A percentile compares a stretch with the other conserved stretches of the same genome.
phyloP scores from a whole-genome alignment of 805 yeast genomes.

The Metschnikowia kofuensis region DNA sequence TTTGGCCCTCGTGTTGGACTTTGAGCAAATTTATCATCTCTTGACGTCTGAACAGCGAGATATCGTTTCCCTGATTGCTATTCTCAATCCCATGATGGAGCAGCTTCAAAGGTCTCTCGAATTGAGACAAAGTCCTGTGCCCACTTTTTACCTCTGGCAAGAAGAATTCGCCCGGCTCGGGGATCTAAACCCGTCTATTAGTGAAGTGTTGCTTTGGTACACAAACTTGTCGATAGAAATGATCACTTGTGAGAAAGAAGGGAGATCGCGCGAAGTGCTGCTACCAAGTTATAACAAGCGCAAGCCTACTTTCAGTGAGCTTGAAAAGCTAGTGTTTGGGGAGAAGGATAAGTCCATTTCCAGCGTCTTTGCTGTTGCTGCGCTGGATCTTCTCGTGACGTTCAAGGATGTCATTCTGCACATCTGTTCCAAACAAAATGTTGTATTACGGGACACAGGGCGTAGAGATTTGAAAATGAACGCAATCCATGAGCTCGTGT shows the following conservation, averaged over 20 bases:
- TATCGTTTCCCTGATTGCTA: constrained; percentile 27
- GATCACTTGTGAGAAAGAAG: background rate
- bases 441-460: constrained; percentile 38
- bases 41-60: constrained; percentile 10
- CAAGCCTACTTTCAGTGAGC: background rate
- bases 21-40: background rate
- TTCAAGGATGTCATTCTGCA: constrained; percentile 66
- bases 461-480: constrained; percentile 31
- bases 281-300: constrained; percentile 4
- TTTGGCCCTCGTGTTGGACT: background rate
- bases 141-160: constrained; percentile 31
- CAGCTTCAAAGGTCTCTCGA: background rate
- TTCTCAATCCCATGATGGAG: constrained; percentile 35
- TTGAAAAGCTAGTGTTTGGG: background rate
- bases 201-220: constrained; percentile 11
- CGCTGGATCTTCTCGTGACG: constrained; percentile 42
- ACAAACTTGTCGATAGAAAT: constrained; percentile 3
- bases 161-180: constrained; percentile 1
- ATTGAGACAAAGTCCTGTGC: background rate
- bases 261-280: background rate
- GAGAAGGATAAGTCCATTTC: background rate
- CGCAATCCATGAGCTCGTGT: constrained; percentile 42
- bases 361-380: constrained; percentile 38
- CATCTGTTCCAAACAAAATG: constrained; percentile 50
- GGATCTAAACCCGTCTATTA: background rate